Base-by-base conservation (phyloP, 106 monocot species). In the Dendrobium nobile region DNA sequence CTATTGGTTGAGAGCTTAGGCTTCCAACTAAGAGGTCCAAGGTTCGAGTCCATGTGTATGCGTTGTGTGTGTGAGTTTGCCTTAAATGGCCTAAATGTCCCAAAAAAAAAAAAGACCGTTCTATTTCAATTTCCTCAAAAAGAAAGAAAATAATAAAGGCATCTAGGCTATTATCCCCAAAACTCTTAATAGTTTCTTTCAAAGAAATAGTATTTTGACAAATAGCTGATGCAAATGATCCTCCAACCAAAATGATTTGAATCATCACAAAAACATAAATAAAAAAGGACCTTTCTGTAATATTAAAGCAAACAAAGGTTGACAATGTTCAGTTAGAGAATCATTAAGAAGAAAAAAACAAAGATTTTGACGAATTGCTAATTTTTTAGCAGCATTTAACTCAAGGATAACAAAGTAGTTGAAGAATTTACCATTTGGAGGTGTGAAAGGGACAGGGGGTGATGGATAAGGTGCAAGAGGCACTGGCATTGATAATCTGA, bases 401-500 rank as follows among this genome's bases (percentile, higher is more conserved):
- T 51, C 2, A 51, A 51, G 13, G 15, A 51, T 51, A 1, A 51
- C 2, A 51, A 44, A 72, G 22, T 31, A 28, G 31, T 27, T 40
- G 41, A 55, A 41, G 81, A 18, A 77, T 6, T 26, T 80, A 96
- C 91, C 93, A 84, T 87, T 87, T 47, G 89, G 87, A 37, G 93
- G 89, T 22, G 64, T 41, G 22, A 84, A 76, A 67, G 90, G 82
- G 45, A 81, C 84, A 41, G 93, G 88, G 64, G 93, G 84, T 42
- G 88, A 75, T 61, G 93, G 96, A 87, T 96, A 96, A 22, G 96
- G 96, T 9, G 91, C 96, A 68, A 96, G 92, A 83, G 96, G 93
- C 78, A 96, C 93, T 72, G 96, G 96, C 93, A 96, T 95, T 95
- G 93, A 42, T 41, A 31, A 75, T 75, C 41, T 19, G 43, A 75